These are phyloP conservation scores for Coleophoma cylindrospora DNA, from an alignment of 2,329 filamentous ascomycete species.

Conservation along the genomic window DNA sequence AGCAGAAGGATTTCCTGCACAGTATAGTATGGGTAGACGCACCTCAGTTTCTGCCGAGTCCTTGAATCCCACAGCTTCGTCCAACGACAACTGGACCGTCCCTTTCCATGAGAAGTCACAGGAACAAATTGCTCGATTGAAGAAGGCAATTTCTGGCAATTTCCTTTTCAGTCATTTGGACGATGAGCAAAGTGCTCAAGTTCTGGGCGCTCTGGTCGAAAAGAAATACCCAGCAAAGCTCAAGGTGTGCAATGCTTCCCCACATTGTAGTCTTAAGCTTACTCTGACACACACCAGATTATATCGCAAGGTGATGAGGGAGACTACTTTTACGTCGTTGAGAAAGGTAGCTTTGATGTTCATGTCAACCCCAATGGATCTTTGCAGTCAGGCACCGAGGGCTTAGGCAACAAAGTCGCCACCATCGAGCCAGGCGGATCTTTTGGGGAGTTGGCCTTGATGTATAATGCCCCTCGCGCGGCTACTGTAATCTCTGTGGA, in stretches of 20 bases:
- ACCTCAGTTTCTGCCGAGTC: conserved; percentile 97
- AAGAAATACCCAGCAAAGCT: conserved; percentile 92
- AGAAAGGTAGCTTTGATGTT: conserved; percentile 85
- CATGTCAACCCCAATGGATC: conserved; percentile 77
- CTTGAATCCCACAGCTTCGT: conserved; percentile 79
- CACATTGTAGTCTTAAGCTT: neutral
- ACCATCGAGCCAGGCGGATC: conserved; percentile 83
- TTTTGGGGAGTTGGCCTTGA: conserved; percentile 93
- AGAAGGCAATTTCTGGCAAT: conserved; percentile 78
- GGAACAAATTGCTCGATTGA: conserved; percentile 77
- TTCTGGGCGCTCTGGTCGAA: conserved; percentile 86
- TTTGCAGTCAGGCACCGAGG: conserved; percentile 74
- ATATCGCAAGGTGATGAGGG: conserved; percentile 94
- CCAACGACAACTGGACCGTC: conserved; percentile 84
- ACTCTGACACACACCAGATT: conserved; percentile 53
- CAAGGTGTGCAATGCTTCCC: conserved; percentile 41
- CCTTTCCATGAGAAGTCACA: conserved; percentile 77
- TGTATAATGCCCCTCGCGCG: conserved; percentile 97
- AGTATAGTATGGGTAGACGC: conserved; percentile 90
- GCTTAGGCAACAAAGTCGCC: conserved; percentile 77
- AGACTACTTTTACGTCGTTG: conserved; percentile 97
- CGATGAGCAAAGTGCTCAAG: conserved; percentile 83
- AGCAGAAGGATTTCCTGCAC: conserved; percentile 72
- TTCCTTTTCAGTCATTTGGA: conserved; percentile 94
- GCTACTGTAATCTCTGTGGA: conserved; percentile 88